phyloP scores from a whole-genome alignment of 2,329 filamentous ascomycete genomes.

The Colletotrichum echinochloae region DNA sequence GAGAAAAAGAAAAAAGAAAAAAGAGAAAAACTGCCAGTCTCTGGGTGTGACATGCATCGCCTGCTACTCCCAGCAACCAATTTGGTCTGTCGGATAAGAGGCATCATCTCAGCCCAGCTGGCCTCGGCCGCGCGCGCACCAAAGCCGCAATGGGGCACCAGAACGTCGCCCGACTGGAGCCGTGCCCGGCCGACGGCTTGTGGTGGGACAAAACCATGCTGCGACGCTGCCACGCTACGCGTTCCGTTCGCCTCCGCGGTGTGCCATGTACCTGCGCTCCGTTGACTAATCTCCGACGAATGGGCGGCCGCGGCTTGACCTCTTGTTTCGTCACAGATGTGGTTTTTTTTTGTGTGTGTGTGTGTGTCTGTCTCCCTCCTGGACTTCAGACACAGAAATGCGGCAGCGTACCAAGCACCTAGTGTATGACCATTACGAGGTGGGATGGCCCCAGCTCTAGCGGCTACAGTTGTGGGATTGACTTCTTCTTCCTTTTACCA shows the following conservation, averaged over 20 bases:
- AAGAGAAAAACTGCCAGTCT: too few relatives aligned
- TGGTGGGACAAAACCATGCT: slow-evolving; percentile 28
- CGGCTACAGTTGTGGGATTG: slow-evolving; percentile 12
- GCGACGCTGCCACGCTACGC: slow-evolving; percentile 1
- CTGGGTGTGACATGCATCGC: slow-evolving; percentile 4
- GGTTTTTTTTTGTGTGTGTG: neutral
- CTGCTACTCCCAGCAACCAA: neutral
- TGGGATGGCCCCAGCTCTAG: slow-evolving; percentile 28
- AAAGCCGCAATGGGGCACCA: slow-evolving; percentile 39
- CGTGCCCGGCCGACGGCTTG: slow-evolving; percentile 39
- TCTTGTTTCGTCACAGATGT: slow-evolving; percentile 41
- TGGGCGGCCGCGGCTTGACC: slow-evolving; percentile 35
- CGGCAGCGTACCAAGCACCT: neutral
- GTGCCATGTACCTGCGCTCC: slow-evolving; percentile 15
- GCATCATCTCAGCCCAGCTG: neutral
- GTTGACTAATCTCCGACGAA: slow-evolving; percentile 30
- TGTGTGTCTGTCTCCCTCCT: neutral
- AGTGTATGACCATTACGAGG: neutral
- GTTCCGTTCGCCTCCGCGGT: neutral
- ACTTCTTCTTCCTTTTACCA: slow-evolving; percentile 1
- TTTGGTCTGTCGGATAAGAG: neutral
- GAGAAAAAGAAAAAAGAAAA: too few relatives aligned
- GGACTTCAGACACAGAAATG: slow-evolving; percentile 20
- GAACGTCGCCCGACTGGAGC: slow-evolving; percentile 39
- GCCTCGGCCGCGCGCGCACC: slow-evolving; percentile 38